Percentiles rank a stretch among this genome's conserved stretches.
Conservation (phyloP, 106 monocot genomes). For the Allium fistulosum region DNA sequence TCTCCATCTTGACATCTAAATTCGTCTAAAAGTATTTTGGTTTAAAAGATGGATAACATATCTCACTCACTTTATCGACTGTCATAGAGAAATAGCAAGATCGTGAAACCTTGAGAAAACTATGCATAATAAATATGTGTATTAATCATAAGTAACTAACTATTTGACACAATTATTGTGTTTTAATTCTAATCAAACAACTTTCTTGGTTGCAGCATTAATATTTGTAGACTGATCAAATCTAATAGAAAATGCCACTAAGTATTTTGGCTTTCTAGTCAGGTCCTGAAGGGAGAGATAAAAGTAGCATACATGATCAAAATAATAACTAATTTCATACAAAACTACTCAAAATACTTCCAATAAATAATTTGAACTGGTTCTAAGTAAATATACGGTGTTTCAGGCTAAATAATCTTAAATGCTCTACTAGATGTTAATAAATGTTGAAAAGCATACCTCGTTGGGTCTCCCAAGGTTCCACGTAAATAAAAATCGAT, state of each 20-base stretch:
- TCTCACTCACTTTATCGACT: conserved; percentile 50
- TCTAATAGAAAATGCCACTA: conserved; percentile 46
- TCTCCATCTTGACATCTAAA: no score
- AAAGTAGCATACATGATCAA: neutral
- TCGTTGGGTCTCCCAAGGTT: conserved; percentile 56
- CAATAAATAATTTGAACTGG: neutral
- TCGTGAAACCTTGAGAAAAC: conserved; percentile 44
- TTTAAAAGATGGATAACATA: no score
- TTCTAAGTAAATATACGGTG: no score
- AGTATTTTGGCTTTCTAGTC: conserved; percentile 26
- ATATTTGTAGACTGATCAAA: conserved; percentile 32
- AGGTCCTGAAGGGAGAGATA: conserved; percentile 15
- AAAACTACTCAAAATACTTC: neutral
- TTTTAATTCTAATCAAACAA: conserved; percentile 1
- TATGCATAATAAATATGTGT: conserved; percentile 6
- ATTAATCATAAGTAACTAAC: neutral
- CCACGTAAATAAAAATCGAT: conserved; percentile 51
- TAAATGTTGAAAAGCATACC: conserved; percentile 12
- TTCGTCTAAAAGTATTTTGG: no score
- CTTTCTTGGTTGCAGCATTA: conserved; percentile 42
- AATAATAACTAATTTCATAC: neutral
- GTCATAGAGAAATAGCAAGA: conserved; percentile 54
- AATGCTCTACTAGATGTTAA: neutral
- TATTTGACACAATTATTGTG: neutral
- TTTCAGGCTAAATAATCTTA: neutral